Base-by-base conservation (phyloP, 495 filamentous ascomycete genomes). In the Hapsidospora chrysogenum region DNA sequence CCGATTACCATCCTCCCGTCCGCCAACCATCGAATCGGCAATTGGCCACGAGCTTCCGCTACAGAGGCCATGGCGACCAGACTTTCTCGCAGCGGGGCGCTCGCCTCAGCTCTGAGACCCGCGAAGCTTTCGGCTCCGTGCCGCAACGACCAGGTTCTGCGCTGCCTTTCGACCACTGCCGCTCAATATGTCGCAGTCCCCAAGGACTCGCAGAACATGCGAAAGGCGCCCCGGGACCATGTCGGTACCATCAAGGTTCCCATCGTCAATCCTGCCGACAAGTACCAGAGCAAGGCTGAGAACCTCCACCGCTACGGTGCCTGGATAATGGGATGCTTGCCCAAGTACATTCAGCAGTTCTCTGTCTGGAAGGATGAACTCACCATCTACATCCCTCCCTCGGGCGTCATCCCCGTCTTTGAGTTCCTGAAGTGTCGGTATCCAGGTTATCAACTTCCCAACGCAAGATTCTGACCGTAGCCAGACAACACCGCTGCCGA, bases 301-400 rank as follows among this genome's bases (percentile, higher is more conserved):
- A 60, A 71, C 48, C 65, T 96, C 43, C 89, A 96, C 66, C 76
- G 68, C 44, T 99, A 99, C 52, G 92, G 92, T 43, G 74, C 89
- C 51, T 99, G 94, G 63, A 70, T 99, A 48, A 80, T 96, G 68
- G 87, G 86, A 38, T 92, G 83, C 54, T 65, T 99, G 41, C 92
- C 92, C 38, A 96, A 93, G 66, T 92, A 93, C 58, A 74, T 99
- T 47, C 92, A 99, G 63, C 92, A 99, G 58, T 95, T 95, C 68
- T 85, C 83, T 26, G 87, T 97, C 20, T 96, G 87, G 92, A 99
- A 99, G 66, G 89, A 99, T 53, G 92, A 99, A 53, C 71, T 99
- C 41, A 80, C 77, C 39, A 82, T 99, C 54, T 89, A 86, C 58
- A 87, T 94, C 49, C 61, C 84, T 27, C 89, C 89, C 4, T 54